A percentile compares a stretch with the other conserved stretches of the same genome.
These are phyloP conservation scores for Daldinia decipiens DNA, from an alignment of 495 filamentous ascomycete genomes.

Conservation along the genomic window DNA sequence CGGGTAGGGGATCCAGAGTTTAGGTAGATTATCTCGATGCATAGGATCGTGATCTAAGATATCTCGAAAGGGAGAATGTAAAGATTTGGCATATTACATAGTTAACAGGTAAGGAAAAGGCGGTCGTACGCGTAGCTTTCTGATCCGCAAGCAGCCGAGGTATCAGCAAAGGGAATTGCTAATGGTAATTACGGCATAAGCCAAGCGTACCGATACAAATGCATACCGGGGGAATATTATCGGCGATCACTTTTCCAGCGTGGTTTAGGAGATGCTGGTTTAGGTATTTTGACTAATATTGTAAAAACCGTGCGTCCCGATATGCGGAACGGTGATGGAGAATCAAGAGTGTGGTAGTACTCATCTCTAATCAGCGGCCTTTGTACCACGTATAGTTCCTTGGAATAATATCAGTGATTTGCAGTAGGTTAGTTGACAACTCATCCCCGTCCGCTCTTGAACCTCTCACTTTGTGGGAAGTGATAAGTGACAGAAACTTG, in stretches of 20 bases:
- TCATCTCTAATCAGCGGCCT: constrained; percentile 38
- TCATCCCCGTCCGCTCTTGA: constrained; percentile 29
- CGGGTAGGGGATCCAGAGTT: constrained; percentile 13
- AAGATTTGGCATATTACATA: not conserved
- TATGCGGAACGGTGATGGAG: constrained; percentile 26
- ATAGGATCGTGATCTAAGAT: constrained; percentile 43
- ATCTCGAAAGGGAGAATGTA: constrained; percentile 11
- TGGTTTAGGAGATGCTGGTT: constrained; percentile 4
- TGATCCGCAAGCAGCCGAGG: constrained; percentile 1
- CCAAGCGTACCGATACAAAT: constrained; percentile 14
- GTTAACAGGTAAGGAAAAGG: not conserved
- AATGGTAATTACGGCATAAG: not conserved
- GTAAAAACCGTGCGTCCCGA: constrained; percentile 32
- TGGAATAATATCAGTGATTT: constrained; percentile 37
- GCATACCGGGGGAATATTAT: constrained; percentile 12
- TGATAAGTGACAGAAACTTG: constrained; percentile 44
- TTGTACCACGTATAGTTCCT: constrained; percentile 43
- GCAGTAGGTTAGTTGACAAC: constrained; percentile 35
- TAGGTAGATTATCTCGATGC: constrained; percentile 33
- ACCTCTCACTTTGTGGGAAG: constrained; percentile 36
- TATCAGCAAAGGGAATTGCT: constrained; percentile 11
- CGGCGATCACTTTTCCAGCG: constrained; percentile 31
- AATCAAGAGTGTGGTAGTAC: constrained; percentile 31
- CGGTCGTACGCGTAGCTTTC: not conserved
- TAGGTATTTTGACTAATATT: constrained; percentile 19